Evolutionary conservation across 805 yeast genomes (phyloP).

Genomic region (Yamadazyma phyllophila): DNA sequence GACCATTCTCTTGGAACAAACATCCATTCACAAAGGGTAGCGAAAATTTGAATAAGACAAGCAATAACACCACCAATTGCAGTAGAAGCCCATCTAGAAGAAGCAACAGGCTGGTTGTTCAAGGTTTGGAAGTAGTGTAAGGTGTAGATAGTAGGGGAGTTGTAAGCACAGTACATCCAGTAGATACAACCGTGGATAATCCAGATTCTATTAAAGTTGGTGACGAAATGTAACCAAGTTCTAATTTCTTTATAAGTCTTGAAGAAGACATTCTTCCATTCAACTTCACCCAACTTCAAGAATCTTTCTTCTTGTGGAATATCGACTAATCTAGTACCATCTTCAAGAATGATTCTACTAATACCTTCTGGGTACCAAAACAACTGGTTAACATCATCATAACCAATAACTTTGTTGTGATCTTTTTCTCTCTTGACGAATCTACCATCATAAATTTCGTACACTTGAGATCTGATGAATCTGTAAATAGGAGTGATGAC

Average conservation of each 20-base stretch:
- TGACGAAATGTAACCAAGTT: conserved; percentile 94
- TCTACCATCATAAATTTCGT: conserved; percentile 78
- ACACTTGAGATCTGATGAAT: conserved; percentile 76
- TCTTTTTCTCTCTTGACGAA: conserved; percentile 82
- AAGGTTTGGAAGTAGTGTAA: conserved; percentile 77
- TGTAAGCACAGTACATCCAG: conserved; percentile 95
- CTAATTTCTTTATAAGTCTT: conserved; percentile 95
- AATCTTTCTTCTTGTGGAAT: conserved; percentile 88
- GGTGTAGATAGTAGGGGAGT: conserved; percentile 89
- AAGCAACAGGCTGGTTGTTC: conserved; percentile 84
- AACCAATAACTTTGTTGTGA: conserved; percentile 80
- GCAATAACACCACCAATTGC: conserved; percentile 94
- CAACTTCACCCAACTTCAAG: conserved; percentile 84
- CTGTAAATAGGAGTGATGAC: conserved; percentile 88
- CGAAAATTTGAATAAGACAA: conserved; percentile 72
- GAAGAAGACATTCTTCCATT: conserved; percentile 89
- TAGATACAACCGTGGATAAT: conserved; percentile 82
- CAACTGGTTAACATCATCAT: conserved; percentile 97
- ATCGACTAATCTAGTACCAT: conserved; percentile 89
- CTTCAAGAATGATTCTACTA: conserved; percentile 84
- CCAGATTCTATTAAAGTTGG: conserved; percentile 98
- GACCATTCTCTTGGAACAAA: conserved; percentile 99
- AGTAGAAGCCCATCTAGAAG: conserved; percentile 88
- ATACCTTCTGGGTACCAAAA: conserved; percentile 99
- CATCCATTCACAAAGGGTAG: conserved; percentile 90